Percentiles rank a stretch among this genome's conserved stretches.
These are phyloP conservation scores for Pichia membranifaciens DNA, from an alignment of 805 yeast species.

Conservation along the genomic window DNA sequence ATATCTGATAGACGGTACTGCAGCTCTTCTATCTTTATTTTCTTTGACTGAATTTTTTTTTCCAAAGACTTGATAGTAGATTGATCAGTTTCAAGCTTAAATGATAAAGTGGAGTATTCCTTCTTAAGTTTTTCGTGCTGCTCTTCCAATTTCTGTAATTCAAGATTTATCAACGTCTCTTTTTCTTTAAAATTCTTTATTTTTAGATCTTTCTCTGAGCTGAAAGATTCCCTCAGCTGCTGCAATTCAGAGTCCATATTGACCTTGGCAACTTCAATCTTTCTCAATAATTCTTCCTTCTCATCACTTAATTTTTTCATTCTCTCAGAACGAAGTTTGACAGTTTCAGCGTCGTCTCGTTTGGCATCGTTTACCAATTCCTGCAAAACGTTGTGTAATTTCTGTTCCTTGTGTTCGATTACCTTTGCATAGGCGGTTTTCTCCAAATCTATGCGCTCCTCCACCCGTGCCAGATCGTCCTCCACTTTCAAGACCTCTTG, in stretches of 20 bases:
- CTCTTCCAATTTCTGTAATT: not conserved
- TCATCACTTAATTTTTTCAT: slow-evolving; percentile 7
- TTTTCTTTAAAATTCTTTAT: not conserved
- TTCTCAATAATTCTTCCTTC: slow-evolving; percentile 23
- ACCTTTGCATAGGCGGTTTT: slow-evolving; percentile 27
- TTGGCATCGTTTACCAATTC: slow-evolving; percentile 28
- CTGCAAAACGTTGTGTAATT: slow-evolving; percentile 18
- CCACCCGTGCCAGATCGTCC: not conserved
- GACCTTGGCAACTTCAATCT: slow-evolving; percentile 16
- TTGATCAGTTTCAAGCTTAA: not conserved
- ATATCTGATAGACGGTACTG: slow-evolving; percentile 8
- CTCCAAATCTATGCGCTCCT: slow-evolving; percentile 26
- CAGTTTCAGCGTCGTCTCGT: slow-evolving; percentile 25
- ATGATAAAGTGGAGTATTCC: not conserved
- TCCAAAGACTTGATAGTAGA: not conserved
- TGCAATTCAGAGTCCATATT: slow-evolving; percentile 12
- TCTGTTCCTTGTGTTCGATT: slow-evolving; percentile 17
- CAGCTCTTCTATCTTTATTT: slow-evolving; percentile 6
- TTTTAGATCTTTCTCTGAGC: not conserved
- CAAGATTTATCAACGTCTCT: not conserved
- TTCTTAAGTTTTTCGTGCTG: not conserved
- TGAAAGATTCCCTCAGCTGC: slow-evolving; percentile 1
- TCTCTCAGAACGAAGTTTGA: slow-evolving; percentile 25
- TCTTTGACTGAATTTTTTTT: not conserved
- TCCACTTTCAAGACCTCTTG: not conserved